Conservation (phyloP, 2,329 filamentous ascomycete genomes). For the Ophiostoma sp. region DNA sequence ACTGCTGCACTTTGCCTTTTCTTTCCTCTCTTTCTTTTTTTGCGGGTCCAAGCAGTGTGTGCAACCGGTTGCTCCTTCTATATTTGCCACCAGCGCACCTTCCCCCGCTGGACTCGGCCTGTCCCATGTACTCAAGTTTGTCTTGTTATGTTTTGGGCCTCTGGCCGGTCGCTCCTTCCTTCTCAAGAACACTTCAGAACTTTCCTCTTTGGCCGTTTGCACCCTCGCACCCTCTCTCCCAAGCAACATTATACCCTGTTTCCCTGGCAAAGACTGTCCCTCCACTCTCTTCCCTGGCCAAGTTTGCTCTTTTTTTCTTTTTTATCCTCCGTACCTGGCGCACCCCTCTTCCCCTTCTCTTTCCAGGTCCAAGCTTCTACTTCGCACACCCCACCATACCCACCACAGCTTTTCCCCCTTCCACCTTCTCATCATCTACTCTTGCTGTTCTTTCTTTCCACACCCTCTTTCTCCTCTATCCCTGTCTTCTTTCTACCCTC, state of each 20-base stretch:
- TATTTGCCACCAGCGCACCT: neutral
- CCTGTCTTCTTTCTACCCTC: neutral
- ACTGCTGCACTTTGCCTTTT: neutral
- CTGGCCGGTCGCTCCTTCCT: constrained; percentile 6
- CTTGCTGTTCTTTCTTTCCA: neutral
- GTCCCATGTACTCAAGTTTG: neutral
- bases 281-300: neutral
- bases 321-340: neutral
- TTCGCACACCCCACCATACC: neutral
- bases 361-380: neutral
- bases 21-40: neutral
- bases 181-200: neutral
- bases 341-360: neutral
- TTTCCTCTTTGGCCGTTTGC: neutral
- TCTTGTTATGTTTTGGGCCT: neutral
- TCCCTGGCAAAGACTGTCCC: neutral
- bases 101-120: neutral
- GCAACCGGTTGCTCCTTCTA: neutral
- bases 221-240: neutral
- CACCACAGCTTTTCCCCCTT: neutral
- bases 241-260: neutral
- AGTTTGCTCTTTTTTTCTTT: neutral
- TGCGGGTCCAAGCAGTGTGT: neutral
- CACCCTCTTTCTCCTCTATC: neutral
- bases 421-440: neutral